These are phyloP conservation scores for Apostasia shenzhenica DNA, from an alignment of 106 monocot species.

Conservation along the genomic window DNA sequence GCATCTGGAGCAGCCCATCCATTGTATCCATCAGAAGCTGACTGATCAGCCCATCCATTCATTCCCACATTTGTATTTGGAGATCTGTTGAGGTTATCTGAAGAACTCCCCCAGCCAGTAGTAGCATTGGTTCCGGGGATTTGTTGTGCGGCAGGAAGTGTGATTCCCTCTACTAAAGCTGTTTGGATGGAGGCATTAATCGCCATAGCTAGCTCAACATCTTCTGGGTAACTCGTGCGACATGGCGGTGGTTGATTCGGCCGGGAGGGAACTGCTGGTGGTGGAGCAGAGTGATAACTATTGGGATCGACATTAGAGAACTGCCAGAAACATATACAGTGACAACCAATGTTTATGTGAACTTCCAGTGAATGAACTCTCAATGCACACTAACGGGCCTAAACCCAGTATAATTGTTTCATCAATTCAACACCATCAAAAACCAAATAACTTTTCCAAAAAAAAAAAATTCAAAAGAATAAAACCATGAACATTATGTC, in stretches of 20 bases:
- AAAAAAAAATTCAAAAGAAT: no score
- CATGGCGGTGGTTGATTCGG: background rate
- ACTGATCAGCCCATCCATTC: slow-evolving; percentile 1
- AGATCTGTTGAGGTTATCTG: slow-evolving; percentile 12
- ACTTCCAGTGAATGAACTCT: no score
- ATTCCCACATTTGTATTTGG: slow-evolving; percentile 13
- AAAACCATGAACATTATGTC: no score
- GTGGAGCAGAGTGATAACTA: background rate
- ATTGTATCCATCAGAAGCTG: slow-evolving; percentile 15
- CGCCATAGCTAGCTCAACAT: slow-evolving; percentile 54
- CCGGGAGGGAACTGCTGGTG: slow-evolving; percentile 12
- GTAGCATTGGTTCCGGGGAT: background rate
- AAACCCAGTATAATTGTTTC: no score
- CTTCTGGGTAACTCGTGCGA: slow-evolving; percentile 31
- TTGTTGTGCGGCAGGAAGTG: slow-evolving; percentile 11
- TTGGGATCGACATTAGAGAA: no score
- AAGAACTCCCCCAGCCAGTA: slow-evolving; percentile 34
- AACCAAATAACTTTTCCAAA: no score
- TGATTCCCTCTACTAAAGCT: slow-evolving; percentile 64
- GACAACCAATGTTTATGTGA: no score
- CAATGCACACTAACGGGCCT: no score
- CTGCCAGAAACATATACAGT: no score
- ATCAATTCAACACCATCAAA: no score
- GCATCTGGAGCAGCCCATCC: slow-evolving; percentile 35
- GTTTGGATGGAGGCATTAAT: slow-evolving; percentile 81